Evolutionary conservation across 2,329 filamentous ascomycete genomes (phyloP).

Genomic region (Fusarium sp.): DNA sequence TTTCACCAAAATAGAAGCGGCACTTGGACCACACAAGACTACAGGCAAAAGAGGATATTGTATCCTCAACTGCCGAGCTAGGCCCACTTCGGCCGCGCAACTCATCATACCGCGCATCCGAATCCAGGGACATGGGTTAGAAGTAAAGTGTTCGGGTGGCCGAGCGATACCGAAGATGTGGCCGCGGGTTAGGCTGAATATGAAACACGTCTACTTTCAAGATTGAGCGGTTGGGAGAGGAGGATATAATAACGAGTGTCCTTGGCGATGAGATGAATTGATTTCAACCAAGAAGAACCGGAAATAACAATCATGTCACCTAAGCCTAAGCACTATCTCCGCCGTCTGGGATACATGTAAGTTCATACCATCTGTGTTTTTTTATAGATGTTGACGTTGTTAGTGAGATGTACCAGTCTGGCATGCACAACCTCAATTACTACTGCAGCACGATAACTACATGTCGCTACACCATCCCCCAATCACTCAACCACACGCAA

Average conservation of each 20-base stretch:
- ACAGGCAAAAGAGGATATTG: neutral
- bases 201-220: neutral
- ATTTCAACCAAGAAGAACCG: neutral
- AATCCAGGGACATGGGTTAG: neutral
- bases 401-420: conserved; percentile 15
- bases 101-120: neutral
- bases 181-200: neutral
- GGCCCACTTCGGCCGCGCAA: neutral
- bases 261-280: neutral
- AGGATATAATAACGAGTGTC: neutral
- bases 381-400: neutral
- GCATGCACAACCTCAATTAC: neutral
- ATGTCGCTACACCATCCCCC: conserved; percentile 4
- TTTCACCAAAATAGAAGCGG: conserved; percentile 12
- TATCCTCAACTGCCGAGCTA: conserved; percentile 15
- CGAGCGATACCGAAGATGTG: neutral
- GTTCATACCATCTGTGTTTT: neutral
- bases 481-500: neutral
- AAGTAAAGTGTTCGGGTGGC: neutral
- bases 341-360: conserved; percentile 12
- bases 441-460: conserved; percentile 10
- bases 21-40: neutral
- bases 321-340: neutral
- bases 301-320: neutral
- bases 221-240: neutral